These are phyloP conservation scores for Bacidia rubella DNA, from an alignment of 495 filamentous ascomycete genomes.

Conservation along the genomic window DNA sequence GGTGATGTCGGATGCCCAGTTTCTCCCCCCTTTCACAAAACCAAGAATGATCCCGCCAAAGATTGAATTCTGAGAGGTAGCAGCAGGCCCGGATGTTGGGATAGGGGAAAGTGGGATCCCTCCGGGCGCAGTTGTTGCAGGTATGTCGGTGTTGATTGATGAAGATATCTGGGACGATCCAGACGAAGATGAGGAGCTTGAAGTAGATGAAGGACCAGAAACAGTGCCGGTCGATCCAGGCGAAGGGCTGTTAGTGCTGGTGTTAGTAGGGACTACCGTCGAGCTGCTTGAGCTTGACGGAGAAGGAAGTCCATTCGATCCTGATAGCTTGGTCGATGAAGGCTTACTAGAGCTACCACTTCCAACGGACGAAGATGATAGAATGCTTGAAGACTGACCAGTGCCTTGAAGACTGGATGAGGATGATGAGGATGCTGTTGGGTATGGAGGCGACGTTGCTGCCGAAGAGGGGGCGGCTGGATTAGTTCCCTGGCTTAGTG, in stretches of 20 bases:
- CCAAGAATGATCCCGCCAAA: conserved; percentile 2
- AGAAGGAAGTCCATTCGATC: background rate
- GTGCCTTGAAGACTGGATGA: no score
- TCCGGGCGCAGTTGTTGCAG: background rate
- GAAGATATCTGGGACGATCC: background rate
- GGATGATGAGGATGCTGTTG: no score
- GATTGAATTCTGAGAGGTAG: background rate
- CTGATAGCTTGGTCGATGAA: background rate
- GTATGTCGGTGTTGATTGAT: background rate
- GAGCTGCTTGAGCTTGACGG: background rate
- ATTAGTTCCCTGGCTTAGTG: background rate
- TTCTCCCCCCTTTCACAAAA: conserved; percentile 2
- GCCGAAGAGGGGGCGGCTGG: background rate
- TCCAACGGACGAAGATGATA: background rate
- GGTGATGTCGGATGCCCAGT: conserved; percentile 3
- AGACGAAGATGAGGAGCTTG: background rate
- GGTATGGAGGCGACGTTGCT: background rate
- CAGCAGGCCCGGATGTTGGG: background rate
- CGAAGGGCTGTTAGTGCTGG: background rate
- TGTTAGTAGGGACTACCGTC: background rate
- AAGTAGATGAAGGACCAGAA: background rate
- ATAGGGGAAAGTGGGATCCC: background rate
- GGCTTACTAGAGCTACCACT: background rate
- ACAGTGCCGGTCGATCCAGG: background rate
- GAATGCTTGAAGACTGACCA: background rate